Conservation (phyloP, 495 filamentous ascomycete species). For the Annulohypoxylon stygium region DNA sequence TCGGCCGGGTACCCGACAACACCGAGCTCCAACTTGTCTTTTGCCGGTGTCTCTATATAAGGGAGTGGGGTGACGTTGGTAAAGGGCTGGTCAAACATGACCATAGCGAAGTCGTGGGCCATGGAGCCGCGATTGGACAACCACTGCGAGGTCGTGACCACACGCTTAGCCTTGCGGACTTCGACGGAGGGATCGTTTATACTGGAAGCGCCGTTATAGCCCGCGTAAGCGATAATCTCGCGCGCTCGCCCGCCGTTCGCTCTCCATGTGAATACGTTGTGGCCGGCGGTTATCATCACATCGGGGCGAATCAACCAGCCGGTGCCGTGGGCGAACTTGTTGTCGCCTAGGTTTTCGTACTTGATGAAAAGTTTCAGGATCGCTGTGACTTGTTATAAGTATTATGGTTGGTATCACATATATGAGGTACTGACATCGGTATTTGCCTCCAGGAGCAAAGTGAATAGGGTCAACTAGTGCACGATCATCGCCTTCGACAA, state of each 20-base stretch:
- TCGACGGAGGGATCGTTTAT: slow-evolving; percentile 52
- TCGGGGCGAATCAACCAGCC: slow-evolving; percentile 11
- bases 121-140: slow-evolving; percentile 47
- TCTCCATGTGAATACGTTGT: slow-evolving; percentile 18
- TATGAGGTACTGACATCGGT: not conserved
- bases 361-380: slow-evolving; percentile 12
- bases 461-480: not conserved
- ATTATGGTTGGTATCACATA: not conserved
- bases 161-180: slow-evolving; percentile 50
- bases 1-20: slow-evolving; percentile 62
- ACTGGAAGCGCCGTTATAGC: slow-evolving; percentile 53
- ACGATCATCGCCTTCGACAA: slow-evolving; percentile 11
- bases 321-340: slow-evolving; percentile 20
- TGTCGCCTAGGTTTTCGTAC: slow-evolving; percentile 7
- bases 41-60: slow-evolving; percentile 49
- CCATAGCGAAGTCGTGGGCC: slow-evolving; percentile 54
- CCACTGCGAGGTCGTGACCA: slow-evolving; percentile 57
- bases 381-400: not conserved
- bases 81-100: slow-evolving; percentile 56
- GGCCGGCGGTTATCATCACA: slow-evolving; percentile 7
- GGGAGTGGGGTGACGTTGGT: slow-evolving; percentile 49
- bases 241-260: slow-evolving; percentile 7
- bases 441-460: slow-evolving; percentile 15
- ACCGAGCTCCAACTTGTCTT: slow-evolving; percentile 50
- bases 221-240: slow-evolving; percentile 48